Percentiles rank a stretch among this genome's conserved stretches.
Evolutionary conservation across 805 yeast genomes (phyloP).

Genomic region (Metschnikowia amazonensis): DNA sequence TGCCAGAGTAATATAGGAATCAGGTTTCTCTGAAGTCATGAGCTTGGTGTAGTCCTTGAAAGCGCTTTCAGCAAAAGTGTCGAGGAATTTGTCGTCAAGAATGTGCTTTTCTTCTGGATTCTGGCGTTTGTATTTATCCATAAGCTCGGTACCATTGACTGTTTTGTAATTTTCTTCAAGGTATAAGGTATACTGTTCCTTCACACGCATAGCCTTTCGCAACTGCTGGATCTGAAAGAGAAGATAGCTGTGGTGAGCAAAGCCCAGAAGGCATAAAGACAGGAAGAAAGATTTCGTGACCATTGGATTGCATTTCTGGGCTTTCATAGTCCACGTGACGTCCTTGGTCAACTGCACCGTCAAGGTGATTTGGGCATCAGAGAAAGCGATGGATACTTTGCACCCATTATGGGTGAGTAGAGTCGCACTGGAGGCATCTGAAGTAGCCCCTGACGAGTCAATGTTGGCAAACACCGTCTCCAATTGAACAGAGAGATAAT

Average conservation of each 20-base stretch:
- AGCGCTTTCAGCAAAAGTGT: background rate
- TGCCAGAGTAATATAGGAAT: background rate
- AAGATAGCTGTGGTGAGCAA: conserved; percentile 21
- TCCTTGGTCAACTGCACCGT: conserved; percentile 10
- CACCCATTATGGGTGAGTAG: background rate
- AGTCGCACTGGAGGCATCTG: conserved; percentile 1
- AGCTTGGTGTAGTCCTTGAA: conserved; percentile 2
- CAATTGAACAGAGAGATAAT: conserved; percentile 17
- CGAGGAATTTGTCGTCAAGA: conserved; percentile 1
- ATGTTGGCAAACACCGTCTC: conserved; percentile 1
- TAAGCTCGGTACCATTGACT: conserved; percentile 32
- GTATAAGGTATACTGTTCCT: conserved; percentile 32
- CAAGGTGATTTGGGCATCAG: background rate
- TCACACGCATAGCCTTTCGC: conserved; percentile 20
- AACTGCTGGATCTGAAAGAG: conserved; percentile 19
- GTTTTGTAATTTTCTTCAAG: conserved; percentile 33
- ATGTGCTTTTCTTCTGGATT: conserved; percentile 8
- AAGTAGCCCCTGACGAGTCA: background rate
- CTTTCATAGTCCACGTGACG: conserved; percentile 23
- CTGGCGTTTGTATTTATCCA: conserved; percentile 25
- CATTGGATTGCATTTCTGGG: conserved; percentile 9
- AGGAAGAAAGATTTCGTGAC: conserved; percentile 18
- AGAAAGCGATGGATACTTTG: conserved; percentile 1
- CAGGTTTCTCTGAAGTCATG: background rate
- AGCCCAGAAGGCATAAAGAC: conserved; percentile 21